Percentiles rank a stretch among this genome's conserved stretches.
Evolutionary conservation across 2,329 filamentous ascomycete genomes (phyloP).

Genomic region (Chaetoscypha palmicola): DNA sequence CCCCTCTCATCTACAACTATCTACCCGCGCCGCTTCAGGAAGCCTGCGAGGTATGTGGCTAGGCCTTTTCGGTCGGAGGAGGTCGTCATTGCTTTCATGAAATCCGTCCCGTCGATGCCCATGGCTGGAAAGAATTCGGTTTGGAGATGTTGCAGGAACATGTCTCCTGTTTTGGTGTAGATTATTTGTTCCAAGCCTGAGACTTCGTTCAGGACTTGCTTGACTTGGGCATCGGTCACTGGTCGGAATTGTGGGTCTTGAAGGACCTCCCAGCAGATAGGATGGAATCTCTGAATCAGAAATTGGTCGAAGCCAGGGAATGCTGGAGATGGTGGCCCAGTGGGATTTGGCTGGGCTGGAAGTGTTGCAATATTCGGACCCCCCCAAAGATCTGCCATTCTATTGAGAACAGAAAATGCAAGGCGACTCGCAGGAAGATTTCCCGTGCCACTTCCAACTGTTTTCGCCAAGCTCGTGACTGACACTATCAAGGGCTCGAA

Average conservation of each 20-base stretch:
- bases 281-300: slow-evolving; percentile 82
- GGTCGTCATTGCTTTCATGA: slow-evolving; percentile 51
- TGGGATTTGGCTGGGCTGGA: slow-evolving; percentile 41
- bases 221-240: slow-evolving; percentile 74
- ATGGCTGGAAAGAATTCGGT: slow-evolving; percentile 56
- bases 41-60: slow-evolving; percentile 54
- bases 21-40: slow-evolving; percentile 39
- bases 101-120: slow-evolving; percentile 55
- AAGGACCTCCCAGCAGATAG: slow-evolving; percentile 83
- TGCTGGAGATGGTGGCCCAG: slow-evolving; percentile 45
- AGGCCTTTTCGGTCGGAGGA: slow-evolving; percentile 54
- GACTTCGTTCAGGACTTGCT: slow-evolving; percentile 82
- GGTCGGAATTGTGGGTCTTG: slow-evolving; percentile 72
- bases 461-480: slow-evolving; percentile 76
- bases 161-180: slow-evolving; percentile 79
- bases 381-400: slow-evolving; percentile 85
- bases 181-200: slow-evolving; percentile 82
- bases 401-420: slow-evolving; percentile 73
- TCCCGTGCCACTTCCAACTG: slow-evolving; percentile 53
- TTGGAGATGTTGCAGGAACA: slow-evolving; percentile 66
- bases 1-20: not conserved
- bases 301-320: slow-evolving; percentile 90
- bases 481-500: slow-evolving; percentile 85
- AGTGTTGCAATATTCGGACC: slow-evolving; percentile 67
- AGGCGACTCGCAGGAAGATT: slow-evolving; percentile 57